Evolutionary conservation across 352 stramenopile genomes (phyloP).

Genomic region (Phytopythium ostracodes): DNA sequence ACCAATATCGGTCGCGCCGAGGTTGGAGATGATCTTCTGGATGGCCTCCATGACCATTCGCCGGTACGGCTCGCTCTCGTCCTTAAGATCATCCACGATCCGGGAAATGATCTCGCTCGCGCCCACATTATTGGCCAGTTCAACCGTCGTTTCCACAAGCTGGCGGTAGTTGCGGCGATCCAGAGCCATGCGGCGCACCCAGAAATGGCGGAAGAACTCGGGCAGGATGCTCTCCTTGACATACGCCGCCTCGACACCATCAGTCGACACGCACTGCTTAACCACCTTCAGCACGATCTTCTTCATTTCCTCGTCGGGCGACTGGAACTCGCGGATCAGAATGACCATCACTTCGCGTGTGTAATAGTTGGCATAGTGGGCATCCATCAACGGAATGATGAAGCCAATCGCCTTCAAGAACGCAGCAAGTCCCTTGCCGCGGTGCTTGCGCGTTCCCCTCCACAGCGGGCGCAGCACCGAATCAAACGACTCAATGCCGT

Average conservation of each 20-base stretch:
- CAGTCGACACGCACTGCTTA: constrained; percentile 98
- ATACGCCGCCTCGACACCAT: constrained; percentile 97
- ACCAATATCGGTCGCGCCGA: constrained; percentile 96
- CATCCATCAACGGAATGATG: constrained; percentile 99
- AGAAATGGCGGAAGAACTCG: constrained; percentile 99
- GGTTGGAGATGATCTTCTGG: constrained; percentile 97
- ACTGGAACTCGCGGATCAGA: constrained; percentile 98
- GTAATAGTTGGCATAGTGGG: constrained; percentile 99
- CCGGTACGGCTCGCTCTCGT: constrained; percentile 98
- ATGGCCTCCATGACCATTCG: constrained; percentile 99
- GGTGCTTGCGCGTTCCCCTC: constrained; percentile 97
- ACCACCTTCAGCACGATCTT: constrained; percentile 97
- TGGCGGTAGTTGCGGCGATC: constrained; percentile 98
- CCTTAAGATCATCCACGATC: constrained; percentile 99
- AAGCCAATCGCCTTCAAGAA: constrained; percentile 99
- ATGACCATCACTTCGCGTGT: constrained; percentile 99
- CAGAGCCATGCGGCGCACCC: constrained; percentile 97
- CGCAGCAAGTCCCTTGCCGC: constrained; percentile 96
- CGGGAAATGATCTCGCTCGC: constrained; percentile 96
- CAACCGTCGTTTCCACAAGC: constrained; percentile 98
- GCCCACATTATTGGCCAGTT: constrained; percentile 99
- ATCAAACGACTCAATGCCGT: constrained; percentile 99
- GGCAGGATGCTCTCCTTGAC: constrained; percentile 98
- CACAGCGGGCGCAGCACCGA: constrained; percentile 96
- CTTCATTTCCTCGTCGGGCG: constrained; percentile 99